Conservation (phyloP, 768 basidiomycete genomes). For the Mycena galopus region DNA sequence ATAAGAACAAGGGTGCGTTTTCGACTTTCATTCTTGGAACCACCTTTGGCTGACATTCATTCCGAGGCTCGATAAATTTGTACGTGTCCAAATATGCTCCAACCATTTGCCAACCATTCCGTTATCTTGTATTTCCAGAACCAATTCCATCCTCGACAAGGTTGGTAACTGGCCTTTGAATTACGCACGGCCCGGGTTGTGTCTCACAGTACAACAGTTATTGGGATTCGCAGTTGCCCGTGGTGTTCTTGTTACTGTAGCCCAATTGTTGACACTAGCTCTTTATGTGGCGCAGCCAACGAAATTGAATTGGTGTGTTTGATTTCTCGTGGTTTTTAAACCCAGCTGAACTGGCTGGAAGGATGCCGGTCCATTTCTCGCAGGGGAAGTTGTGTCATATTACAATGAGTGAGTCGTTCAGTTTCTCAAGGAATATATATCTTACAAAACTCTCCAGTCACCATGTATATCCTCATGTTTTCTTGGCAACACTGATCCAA, state of each 20-base stretch:
- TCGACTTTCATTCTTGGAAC: too few relatives aligned
- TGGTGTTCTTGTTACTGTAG: slow-evolving; percentile 8
- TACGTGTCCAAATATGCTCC: not conserved
- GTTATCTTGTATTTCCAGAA: not conserved
- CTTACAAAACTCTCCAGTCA: not conserved
- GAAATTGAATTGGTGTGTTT: slow-evolving; percentile 2
- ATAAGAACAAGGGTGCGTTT: not conserved
- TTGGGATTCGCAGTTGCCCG: slow-evolving; percentile 9
- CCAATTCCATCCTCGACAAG: slow-evolving; percentile 6
- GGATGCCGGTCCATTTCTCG: slow-evolving; percentile 22
- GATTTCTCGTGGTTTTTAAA: too few relatives aligned
- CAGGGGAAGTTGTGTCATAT: slow-evolving; percentile 9
- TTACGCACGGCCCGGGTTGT: too few relatives aligned
- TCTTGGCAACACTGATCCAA: not conserved
- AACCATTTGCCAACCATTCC: not conserved
- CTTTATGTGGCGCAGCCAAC: slow-evolving; percentile 14
- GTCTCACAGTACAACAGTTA: not conserved
- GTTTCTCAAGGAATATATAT: not conserved
- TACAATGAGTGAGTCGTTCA: slow-evolving; percentile 1
- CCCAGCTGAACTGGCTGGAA: not conserved
- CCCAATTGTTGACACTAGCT: slow-evolving; percentile 11
- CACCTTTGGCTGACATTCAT: too few relatives aligned
- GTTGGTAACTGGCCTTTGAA: not conserved
- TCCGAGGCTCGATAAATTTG: slow-evolving; percentile 1
- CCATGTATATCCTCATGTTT: not conserved